These are phyloP conservation scores for Moesziomyces globuligerus DNA, from an alignment of 1,284 basidiomycete species.

Conservation along the genomic window DNA sequence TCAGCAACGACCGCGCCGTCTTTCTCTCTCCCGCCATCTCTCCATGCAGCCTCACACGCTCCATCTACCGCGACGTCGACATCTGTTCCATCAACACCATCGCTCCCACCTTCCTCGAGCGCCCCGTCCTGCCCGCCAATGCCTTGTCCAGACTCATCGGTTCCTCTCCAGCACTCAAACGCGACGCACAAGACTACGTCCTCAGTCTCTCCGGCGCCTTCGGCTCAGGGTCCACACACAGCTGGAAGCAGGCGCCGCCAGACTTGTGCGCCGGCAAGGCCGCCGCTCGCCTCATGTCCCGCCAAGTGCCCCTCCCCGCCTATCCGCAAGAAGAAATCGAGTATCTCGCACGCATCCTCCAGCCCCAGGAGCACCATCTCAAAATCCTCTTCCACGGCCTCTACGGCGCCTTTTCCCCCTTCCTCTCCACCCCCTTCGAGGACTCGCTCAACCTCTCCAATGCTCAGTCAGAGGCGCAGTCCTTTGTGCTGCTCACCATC, in stretches of 20 bases:
- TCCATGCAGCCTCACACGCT: slow-evolving; percentile 23
- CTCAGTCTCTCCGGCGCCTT: slow-evolving; percentile 20
- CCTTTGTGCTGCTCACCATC: slow-evolving; percentile 34
- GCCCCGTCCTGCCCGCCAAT: slow-evolving; percentile 24
- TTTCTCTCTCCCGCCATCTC: slow-evolving; percentile 37
- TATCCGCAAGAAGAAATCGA: slow-evolving; percentile 27
- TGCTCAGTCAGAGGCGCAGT: slow-evolving; percentile 25
- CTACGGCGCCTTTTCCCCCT: slow-evolving; percentile 35
- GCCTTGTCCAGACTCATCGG: slow-evolving; percentile 41
- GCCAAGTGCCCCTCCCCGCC: slow-evolving; percentile 3
- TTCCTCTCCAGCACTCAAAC: slow-evolving; percentile 16
- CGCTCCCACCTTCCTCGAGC: slow-evolving; percentile 13
- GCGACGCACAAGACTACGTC: slow-evolving; percentile 28
- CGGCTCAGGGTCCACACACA: slow-evolving; percentile 1
- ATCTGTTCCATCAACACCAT: slow-evolving; percentile 28
- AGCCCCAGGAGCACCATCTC: slow-evolving; percentile 23
- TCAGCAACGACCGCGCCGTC: slow-evolving; percentile 39
- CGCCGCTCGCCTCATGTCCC: slow-evolving; percentile 25
- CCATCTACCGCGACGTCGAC: slow-evolving; percentile 36
- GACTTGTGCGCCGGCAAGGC: slow-evolving; percentile 33
- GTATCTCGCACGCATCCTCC: slow-evolving; percentile 12
- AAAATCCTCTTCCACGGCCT: slow-evolving; percentile 33
- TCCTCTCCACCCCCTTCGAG: slow-evolving; percentile 35
- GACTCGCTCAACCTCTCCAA: slow-evolving; percentile 24
- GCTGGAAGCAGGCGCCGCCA: slow-evolving; percentile 22